phyloP scores from a whole-genome alignment of 176 grass and related monocot species.

The Phoenix roebelenii region DNA sequence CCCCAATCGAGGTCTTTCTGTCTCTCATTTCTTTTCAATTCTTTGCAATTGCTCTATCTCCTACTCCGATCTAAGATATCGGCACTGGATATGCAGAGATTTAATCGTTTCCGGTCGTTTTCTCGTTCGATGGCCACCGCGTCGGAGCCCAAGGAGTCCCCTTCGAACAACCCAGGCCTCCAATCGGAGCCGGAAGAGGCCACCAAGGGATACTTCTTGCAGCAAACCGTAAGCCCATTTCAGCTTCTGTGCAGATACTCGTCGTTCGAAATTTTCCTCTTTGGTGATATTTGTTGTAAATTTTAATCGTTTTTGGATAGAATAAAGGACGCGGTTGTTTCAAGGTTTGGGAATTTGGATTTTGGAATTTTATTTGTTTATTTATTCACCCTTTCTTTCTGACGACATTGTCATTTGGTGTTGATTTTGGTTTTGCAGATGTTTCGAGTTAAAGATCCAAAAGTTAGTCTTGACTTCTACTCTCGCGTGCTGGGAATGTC shows the following conservation, averaged over 20 bases:
- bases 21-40: background rate
- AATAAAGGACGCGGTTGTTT: too few species aligned
- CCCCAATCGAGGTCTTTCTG: background rate
- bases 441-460: constrained; percentile 87
- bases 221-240: constrained; percentile 50
- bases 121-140: constrained; percentile 41
- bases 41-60: background rate
- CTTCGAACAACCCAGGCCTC: constrained; percentile 63
- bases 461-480: constrained; percentile 96
- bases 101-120: constrained; percentile 31
- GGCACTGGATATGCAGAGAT: constrained; percentile 20
- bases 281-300: constrained; percentile 4
- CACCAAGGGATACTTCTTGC: constrained; percentile 91
- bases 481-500: constrained; percentile 90
- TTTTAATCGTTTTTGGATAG: too few species aligned
- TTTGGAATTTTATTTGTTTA: background rate
- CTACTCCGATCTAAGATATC: too few species aligned
- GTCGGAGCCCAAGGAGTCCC: constrained; percentile 61
- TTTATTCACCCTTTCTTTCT: background rate
- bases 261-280: background rate
- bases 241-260: background rate
- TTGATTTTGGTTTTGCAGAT: constrained; percentile 45
- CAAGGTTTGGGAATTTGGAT: too few species aligned
- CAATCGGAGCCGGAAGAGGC: constrained; percentile 50
- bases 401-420: background rate